These are phyloP conservation scores for Gaultheria prostrata DNA, from an alignment of 148 eudicot genomes.

Conservation along the genomic window DNA sequence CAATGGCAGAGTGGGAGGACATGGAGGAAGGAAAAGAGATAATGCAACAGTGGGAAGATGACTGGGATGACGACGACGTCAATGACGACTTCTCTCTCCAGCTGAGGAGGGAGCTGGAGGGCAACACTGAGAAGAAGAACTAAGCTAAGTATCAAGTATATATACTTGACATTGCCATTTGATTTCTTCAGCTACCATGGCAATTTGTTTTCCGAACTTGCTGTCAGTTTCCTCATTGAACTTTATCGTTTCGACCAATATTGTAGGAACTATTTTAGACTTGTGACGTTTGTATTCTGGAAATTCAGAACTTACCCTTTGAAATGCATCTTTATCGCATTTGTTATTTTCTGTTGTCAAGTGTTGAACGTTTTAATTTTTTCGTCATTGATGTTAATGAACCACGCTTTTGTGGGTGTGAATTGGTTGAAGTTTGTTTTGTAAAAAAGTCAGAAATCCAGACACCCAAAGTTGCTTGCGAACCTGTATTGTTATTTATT, in stretches of 20 bases:
- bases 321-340: not conserved
- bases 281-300: not conserved
- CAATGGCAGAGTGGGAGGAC: slow-evolving; percentile 65
- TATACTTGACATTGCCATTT: not conserved
- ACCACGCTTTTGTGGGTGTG: not conserved
- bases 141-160: not conserved
- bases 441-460: not conserved
- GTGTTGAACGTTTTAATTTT: not conserved
- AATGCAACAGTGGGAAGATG: slow-evolving; percentile 33
- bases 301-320: not conserved
- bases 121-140: slow-evolving; percentile 25
- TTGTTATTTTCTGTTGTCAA: not conserved
- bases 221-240: not conserved
- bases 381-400: not conserved
- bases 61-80: slow-evolving; percentile 1
- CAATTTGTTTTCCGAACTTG: not conserved
- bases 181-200: slow-evolving; percentile 10
- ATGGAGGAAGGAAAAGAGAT: slow-evolving; percentile 81
- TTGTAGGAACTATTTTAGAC: not conserved
- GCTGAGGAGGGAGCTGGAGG: slow-evolving; percentile 7
- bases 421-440: not conserved
- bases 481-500: not conserved
- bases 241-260: not conserved
- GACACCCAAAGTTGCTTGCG: not conserved
- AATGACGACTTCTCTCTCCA: slow-evolving; percentile 9